phyloP scores from a whole-genome alignment of 805 yeast species.

The Lachancea fermentati region DNA sequence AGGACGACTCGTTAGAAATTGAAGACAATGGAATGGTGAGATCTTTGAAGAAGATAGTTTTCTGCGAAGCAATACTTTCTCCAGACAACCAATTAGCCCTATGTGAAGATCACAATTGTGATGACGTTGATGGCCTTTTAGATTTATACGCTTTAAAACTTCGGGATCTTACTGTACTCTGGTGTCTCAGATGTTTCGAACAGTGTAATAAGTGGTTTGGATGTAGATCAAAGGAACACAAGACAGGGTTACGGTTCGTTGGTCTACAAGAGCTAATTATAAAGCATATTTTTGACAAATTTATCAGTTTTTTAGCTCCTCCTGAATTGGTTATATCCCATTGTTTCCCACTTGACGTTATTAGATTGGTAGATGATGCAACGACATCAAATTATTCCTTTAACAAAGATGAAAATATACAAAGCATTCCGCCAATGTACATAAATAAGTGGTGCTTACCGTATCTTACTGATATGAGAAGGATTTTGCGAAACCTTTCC shows the following conservation, averaged over 20 bases:
- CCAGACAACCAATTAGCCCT: slow-evolving; percentile 18
- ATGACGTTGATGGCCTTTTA: slow-evolving; percentile 18
- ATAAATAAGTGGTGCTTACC: slow-evolving; percentile 33
- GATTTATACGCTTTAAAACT: slow-evolving; percentile 29
- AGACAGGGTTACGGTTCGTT: slow-evolving; percentile 1
- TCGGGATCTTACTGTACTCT: slow-evolving; percentile 29
- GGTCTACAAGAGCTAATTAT: slow-evolving; percentile 19
- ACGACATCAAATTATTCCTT: neutral
- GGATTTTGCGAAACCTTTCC: slow-evolving; percentile 35
- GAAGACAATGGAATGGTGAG: slow-evolving; percentile 18
- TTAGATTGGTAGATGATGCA: slow-evolving; percentile 17
- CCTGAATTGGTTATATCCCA: slow-evolving; percentile 45
- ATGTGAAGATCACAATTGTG: slow-evolving; percentile 17
- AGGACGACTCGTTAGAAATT: slow-evolving; percentile 15
- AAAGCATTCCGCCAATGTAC: slow-evolving; percentile 12
- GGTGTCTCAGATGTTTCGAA: slow-evolving; percentile 24
- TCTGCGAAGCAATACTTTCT: slow-evolving; percentile 22
- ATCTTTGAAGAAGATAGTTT: slow-evolving; percentile 25
- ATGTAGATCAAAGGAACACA: neutral
- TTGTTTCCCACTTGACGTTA: slow-evolving; percentile 38
- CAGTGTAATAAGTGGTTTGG: slow-evolving; percentile 13
- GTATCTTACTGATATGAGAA: slow-evolving; percentile 45
- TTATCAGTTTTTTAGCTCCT: slow-evolving; percentile 52
- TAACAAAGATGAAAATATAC: neutral
- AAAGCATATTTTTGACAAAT: slow-evolving; percentile 28